Evolutionary conservation across 2,329 filamentous ascomycete genomes (phyloP).

Genomic region (Byssochlamys sp.): DNA sequence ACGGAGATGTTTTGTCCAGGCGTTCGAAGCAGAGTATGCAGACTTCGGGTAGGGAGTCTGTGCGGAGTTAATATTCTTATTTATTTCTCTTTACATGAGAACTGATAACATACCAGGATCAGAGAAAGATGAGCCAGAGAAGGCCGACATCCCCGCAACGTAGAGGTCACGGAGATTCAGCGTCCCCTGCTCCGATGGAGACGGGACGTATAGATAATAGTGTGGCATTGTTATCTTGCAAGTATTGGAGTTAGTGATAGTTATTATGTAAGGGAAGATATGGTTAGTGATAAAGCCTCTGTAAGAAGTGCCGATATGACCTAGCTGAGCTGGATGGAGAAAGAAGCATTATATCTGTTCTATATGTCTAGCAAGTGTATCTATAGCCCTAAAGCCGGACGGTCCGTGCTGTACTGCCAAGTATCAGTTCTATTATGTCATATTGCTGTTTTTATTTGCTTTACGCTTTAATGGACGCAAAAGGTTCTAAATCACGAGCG

Average conservation of each 20-base stretch:
- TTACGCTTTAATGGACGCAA: neutral
- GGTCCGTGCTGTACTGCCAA: neutral
- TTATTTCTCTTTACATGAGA: no score
- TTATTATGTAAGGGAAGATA: no score
- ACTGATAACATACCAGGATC: neutral
- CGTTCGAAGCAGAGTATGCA: constrained; percentile 1
- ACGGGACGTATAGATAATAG: neutral
- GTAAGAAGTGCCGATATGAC: no score
- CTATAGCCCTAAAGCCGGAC: neutral
- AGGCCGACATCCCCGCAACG: neutral
- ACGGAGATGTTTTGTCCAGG: neutral
- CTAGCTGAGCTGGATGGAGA: no score
- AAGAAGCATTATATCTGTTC: no score
- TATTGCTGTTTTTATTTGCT: neutral
- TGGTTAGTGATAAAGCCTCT: no score
- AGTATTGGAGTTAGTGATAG: no score
- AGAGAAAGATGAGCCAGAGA: neutral
- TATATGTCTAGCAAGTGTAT: no score
- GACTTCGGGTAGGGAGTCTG: neutral
- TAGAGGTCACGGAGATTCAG: neutral
- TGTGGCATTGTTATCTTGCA: neutral
- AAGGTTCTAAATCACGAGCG: neutral
- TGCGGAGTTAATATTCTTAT: neutral
- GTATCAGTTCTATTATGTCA: neutral
- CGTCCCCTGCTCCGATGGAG: neutral